Conservation (phyloP, 2,329 filamentous ascomycete genomes). For the Zarea fungicola region DNA sequence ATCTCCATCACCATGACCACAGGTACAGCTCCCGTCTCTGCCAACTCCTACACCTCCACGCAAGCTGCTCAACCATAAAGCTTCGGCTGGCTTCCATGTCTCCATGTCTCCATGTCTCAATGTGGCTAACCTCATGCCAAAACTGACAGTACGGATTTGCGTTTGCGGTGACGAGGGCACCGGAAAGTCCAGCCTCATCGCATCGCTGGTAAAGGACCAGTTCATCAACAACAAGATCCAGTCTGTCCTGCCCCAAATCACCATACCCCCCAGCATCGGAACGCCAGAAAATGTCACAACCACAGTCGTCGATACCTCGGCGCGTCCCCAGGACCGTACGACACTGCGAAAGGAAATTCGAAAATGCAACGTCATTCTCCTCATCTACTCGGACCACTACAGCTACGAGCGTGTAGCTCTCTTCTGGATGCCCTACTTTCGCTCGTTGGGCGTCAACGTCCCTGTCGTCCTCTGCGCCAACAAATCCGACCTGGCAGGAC, state of each 20-base stretch:
- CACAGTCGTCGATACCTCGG: slow-evolving; percentile 95
- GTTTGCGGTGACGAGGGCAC: slow-evolving; percentile 94
- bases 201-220: slow-evolving; percentile 92
- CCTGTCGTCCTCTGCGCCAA: slow-evolving; percentile 96
- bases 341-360: slow-evolving; percentile 89
- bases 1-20: slow-evolving; percentile 21
- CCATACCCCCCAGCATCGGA: slow-evolving; percentile 85
- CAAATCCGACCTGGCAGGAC: slow-evolving; percentile 82
- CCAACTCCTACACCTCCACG: neutral
- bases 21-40: slow-evolving; percentile 15
- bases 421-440: slow-evolving; percentile 98
- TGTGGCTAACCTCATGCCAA: neutral
- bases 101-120: too few species aligned
- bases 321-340: slow-evolving; percentile 85
- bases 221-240: slow-evolving; percentile 97
- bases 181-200: slow-evolving; percentile 91
- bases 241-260: slow-evolving; percentile 88
- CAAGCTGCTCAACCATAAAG: neutral
- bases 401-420: slow-evolving; percentile 96
- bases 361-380: slow-evolving; percentile 92
- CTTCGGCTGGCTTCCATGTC: too few species aligned
- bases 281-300: slow-evolving; percentile 96
- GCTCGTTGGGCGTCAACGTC: slow-evolving; percentile 95
- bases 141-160: slow-evolving; percentile 73
- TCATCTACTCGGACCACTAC: slow-evolving; percentile 98